A percentile compares a stretch with the other conserved stretches of the same genome.
Evolutionary conservation across 148 eudicot species (phyloP).

Genomic region (Agrostemma githago): DNA sequence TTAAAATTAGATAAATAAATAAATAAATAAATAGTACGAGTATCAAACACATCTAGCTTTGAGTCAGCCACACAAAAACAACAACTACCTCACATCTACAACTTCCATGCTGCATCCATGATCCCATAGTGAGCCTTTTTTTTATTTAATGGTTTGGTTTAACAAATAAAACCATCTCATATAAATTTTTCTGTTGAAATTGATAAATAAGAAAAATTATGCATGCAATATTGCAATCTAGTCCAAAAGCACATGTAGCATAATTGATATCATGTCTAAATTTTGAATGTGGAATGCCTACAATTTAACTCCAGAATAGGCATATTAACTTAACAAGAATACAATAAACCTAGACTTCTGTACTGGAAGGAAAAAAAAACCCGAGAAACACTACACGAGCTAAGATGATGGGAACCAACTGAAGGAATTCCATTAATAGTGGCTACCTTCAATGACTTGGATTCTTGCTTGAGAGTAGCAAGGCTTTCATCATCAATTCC

Average conservation of each 20-base stretch:
- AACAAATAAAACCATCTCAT: neutral
- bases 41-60: neutral
- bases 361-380: neutral
- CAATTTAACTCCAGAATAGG: neutral
- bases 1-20: too few relatives aligned
- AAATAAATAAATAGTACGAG: too few relatives aligned
- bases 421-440: neutral
- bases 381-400: neutral
- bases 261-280: neutral
- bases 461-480: constrained; percentile 54
- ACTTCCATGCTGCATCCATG: neutral
- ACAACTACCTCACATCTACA: neutral
- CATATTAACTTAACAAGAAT: neutral
- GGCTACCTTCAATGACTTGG: constrained; percentile 71
- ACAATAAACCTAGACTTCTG: neutral
- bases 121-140: neutral
- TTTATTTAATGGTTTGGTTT: neutral
- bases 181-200: neutral
- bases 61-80: neutral
- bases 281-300: neutral
- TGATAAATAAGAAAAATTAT: neutral
- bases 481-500: constrained; percentile 82
- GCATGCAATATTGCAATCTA: constrained; percentile 2
- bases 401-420: neutral
- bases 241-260: neutral